Base-by-base conservation (phyloP, 2,329 filamentous ascomycete genomes). In the Didymella pinodella region DNA sequence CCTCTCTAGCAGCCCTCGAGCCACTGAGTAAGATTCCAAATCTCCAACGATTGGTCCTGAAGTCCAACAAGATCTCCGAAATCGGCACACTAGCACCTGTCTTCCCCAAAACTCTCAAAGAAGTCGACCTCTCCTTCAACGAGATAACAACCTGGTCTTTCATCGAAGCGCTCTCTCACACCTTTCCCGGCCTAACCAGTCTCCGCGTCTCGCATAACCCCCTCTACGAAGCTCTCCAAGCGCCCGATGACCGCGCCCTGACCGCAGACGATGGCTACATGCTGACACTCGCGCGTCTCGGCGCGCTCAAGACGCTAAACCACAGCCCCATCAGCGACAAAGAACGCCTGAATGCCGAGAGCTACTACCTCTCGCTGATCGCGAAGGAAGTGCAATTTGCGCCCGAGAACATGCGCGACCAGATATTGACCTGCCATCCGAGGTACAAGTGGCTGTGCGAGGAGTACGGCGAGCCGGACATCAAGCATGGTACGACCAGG, bases 331-430 rank as follows among this genome's bases (percentile, higher is more conserved):
- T 98, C 66, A 88, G 88, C 0, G 67, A 82, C 1, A 86, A 89
- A 41, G 93, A 98, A 74, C 87, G 94, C 18, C 83, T 87, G 53
- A 95, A 98, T 70, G 93, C 93, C 4, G 95, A 98, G 68, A 89
- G 94, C 70, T 99, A 96, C 75, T 99, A 99, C 75, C 86, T 98
- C 11, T 91, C 89, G 0, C 86, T 90, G 53, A 95, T 97, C 57
- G 90, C 86, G 11, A 88, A 88, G 62, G 91, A 95, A 72, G 81
- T 97, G 38, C 84, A 87, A 1, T 79, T 83, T 3, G 84, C 86
- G 0, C 80, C 86, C 0, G 82, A 86, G 55, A 76, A 75, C 2
- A 84, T 88, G 64, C 77, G 81, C 28, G 65, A 76, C 0, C 78
- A 79, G 1, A 83, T 96, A 0, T 74, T 90, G 3, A 77, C 74